Conservation (phyloP, 176 grass and related monocot genomes). For the Oryza meridionalis region DNA sequence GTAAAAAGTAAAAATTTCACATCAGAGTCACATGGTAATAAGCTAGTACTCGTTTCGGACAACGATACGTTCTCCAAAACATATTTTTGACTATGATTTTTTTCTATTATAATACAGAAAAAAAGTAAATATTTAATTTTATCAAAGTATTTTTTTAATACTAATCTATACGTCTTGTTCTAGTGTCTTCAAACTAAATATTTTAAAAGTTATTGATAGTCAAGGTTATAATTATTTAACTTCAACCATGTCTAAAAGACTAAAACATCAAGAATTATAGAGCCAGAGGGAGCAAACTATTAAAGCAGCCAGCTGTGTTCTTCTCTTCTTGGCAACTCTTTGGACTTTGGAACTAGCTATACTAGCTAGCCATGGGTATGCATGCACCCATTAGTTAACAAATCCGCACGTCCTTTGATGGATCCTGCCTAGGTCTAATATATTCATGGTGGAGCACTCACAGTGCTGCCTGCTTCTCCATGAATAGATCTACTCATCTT, state of each 20-base stretch:
- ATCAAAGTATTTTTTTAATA: no score
- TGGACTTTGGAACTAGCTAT: constrained; percentile 19
- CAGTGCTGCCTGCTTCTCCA: constrained; percentile 21
- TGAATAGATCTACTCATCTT: constrained; percentile 44
- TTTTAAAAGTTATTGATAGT: no score
- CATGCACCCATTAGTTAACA: neutral
- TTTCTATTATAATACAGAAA: no score
- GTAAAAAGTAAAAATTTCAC: neutral
- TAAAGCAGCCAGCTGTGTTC: neutral
- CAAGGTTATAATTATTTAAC: no score
- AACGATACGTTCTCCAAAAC: no score
- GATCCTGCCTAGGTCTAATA: constrained; percentile 23
- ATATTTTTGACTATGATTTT: no score
- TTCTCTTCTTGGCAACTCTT: constrained; percentile 20
- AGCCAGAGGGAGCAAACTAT: neutral
- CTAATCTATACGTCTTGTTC: no score
- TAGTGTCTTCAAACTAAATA: no score
- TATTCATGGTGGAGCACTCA: constrained; percentile 45
- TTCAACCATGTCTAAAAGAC: no score
- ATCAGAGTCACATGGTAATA: constrained; percentile 16
- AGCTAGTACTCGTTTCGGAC: neutral
- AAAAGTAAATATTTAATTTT: no score
- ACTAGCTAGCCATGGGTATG: neutral
- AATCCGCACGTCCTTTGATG: constrained; percentile 28
- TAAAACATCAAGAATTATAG: no score